Evolutionary conservation across 345 rosid genomes (phyloP), one percentile per base, ranked within the genome.

Genomic region (Nasturtium officinale): DNA sequence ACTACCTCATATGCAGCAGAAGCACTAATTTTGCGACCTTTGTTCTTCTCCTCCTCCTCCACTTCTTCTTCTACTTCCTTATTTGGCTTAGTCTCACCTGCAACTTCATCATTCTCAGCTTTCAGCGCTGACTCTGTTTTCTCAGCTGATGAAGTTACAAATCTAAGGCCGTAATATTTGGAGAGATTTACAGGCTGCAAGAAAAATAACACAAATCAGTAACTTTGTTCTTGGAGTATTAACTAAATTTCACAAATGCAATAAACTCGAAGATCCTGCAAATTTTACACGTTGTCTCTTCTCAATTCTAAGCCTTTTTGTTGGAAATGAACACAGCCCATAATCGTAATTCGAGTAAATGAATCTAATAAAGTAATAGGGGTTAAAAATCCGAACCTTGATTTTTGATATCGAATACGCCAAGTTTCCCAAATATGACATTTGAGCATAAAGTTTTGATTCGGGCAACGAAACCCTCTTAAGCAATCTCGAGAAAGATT

Each of bases 61-160:
- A 48, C 54, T 48, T 47, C 56, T 6, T 21, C 74, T 67, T 62
- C 75, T 16, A 16, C 66, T 25, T 64, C 83, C 61, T 73, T 71
- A 61, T 76, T 54, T 6, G 55, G 29, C 23, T 69, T 73, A 57
- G 59, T 77, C 65, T 85, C 92, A 53, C 60, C 12, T 26, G 87
- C 71, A 48, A 57, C 56, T 42, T 69, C 28, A 29, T 1, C 32
- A 51, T 81, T 77, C 59, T 69, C 92, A 56, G 76, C 59, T 80
- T 84, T 82, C 47, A 33, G 63, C 0, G 86, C 85, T 20, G 79
- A 57, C 50, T 83, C 86, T 76, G 84, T 87, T 80, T 85, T 88
- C 75, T 87, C 91, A 16, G 87, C 47, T 0, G 99, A 94, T 48
- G 97, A 94, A 73, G 93, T 91, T 38, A 94, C 86, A 53, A 86